Percentiles rank a stretch among this genome's conserved stretches.
phyloP scores from a whole-genome alignment of 1,139 yeast species.

The Geotrichum fermentans region DNA sequence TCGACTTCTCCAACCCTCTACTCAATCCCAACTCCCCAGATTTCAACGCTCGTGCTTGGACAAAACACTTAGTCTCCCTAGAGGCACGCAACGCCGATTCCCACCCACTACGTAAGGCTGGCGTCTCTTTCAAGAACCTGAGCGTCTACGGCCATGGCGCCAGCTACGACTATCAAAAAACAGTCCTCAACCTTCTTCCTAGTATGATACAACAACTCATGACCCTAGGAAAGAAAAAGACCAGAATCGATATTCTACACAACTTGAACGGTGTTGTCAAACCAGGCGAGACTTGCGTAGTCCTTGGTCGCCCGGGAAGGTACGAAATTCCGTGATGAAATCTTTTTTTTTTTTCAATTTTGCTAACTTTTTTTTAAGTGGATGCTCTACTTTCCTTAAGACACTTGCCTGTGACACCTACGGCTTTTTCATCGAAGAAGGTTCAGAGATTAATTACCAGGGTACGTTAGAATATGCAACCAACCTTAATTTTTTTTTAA shows the following conservation, averaged over 20 bases:
- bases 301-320: slow-evolving; percentile 69
- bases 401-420: slow-evolving; percentile 65
- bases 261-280: slow-evolving; percentile 62
- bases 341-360: slow-evolving; percentile 1
- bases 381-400: slow-evolving; percentile 73
- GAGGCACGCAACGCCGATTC: slow-evolving; percentile 56
- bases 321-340: not conserved
- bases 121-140: slow-evolving; percentile 59
- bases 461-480: slow-evolving; percentile 37
- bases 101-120: slow-evolving; percentile 54
- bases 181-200: slow-evolving; percentile 47
- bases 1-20: slow-evolving; percentile 8
- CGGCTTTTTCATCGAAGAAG: slow-evolving; percentile 58
- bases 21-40: slow-evolving; percentile 52
- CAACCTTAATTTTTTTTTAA: slow-evolving; percentile 44
- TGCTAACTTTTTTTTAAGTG: slow-evolving; percentile 31
- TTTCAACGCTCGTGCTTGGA: slow-evolving; percentile 65
- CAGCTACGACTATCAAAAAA: slow-evolving; percentile 70
- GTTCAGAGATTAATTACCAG: slow-evolving; percentile 41
- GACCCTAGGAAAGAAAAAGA: slow-evolving; percentile 21
- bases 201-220: not conserved
- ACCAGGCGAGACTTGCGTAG: slow-evolving; percentile 73
- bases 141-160: slow-evolving; percentile 66
- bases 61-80: slow-evolving; percentile 58
- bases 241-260: slow-evolving; percentile 53